phyloP scores from a whole-genome alignment of 1,284 basidiomycete species.

The Phlebopus sp. region DNA sequence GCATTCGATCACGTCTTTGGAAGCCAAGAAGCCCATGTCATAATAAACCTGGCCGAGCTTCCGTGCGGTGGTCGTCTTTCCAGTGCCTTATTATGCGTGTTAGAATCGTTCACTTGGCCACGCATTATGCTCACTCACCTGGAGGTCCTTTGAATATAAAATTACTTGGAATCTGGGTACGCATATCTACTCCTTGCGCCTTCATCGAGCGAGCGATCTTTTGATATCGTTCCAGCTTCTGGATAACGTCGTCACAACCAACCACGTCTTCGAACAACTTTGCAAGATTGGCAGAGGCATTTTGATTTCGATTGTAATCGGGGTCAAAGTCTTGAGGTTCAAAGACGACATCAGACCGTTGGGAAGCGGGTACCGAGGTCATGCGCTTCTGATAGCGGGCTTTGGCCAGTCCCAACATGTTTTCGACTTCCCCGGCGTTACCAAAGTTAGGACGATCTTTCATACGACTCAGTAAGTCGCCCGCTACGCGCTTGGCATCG shows the following conservation, averaged over 20 bases:
- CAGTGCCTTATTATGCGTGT: constrained; percentile 38
- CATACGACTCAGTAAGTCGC: constrained; percentile 49
- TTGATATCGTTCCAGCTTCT: constrained; percentile 50
- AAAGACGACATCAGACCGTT: constrained; percentile 45
- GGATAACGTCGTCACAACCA: constrained; percentile 53
- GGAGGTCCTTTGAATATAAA: constrained; percentile 74
- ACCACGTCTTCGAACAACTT: constrained; percentile 61
- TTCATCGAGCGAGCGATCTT: constrained; percentile 45
- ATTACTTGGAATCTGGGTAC: constrained; percentile 55
- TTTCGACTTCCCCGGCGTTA: constrained; percentile 67
- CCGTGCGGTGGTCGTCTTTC: constrained; percentile 44
- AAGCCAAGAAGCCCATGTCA: constrained; percentile 62
- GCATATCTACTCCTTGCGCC: constrained; percentile 39
- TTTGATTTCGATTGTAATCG: constrained; percentile 46
- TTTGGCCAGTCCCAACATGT: constrained; percentile 56
- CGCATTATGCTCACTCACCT: constrained; percentile 34
- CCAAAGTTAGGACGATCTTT: constrained; percentile 63
- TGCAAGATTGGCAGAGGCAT: constrained; percentile 48
- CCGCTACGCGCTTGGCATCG: constrained; percentile 52
- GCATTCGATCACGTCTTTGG: constrained; percentile 55
- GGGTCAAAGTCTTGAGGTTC: constrained; percentile 63
- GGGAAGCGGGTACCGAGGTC: constrained; percentile 28
- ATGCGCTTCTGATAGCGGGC: constrained; percentile 45
- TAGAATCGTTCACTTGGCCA: constrained; percentile 3
- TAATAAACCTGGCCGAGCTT: constrained; percentile 54